phyloP scores from a whole-genome alignment of 2,329 filamentous ascomycete species.

The Endoconidiophora polonica region DNA sequence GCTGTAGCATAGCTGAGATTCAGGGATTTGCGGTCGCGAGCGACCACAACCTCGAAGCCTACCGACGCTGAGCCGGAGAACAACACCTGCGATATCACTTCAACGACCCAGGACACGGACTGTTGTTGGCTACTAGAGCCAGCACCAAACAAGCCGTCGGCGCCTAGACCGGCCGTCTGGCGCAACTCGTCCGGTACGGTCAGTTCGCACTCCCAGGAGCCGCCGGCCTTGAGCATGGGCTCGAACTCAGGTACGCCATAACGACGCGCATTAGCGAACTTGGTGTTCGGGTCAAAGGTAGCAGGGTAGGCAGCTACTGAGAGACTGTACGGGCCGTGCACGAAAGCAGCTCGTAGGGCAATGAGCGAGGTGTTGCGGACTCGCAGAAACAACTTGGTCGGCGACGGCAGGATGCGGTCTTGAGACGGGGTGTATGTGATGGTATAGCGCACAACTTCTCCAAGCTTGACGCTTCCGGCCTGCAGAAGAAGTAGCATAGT shows the following conservation, averaged over 20 bases:
- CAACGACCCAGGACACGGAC: conserved; percentile 71
- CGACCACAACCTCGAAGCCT: conserved; percentile 71
- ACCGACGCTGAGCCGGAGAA: conserved; percentile 83
- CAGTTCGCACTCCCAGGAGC: conserved; percentile 66
- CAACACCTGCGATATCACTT: conserved; percentile 81
- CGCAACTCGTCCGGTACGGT: conserved; percentile 64
- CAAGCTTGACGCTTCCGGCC: conserved; percentile 78
- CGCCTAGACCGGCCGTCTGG: conserved; percentile 38
- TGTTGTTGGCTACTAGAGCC: conserved; percentile 29
- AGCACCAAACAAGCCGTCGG: conserved; percentile 29
- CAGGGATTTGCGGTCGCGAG: conserved; percentile 70
- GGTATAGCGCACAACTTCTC: conserved; percentile 82
- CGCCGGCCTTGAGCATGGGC: conserved; percentile 88
- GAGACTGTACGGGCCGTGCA: conserved; percentile 88
- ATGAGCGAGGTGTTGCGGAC: conserved; percentile 87
- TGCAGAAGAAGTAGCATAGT: conserved; percentile 84
- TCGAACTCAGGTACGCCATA: conserved; percentile 83
- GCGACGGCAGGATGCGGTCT: conserved; percentile 80
- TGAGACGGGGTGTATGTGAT: conserved; percentile 79
- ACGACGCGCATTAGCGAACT: conserved; percentile 49
- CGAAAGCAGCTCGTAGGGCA: conserved; percentile 81
- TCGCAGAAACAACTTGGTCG: conserved; percentile 63
- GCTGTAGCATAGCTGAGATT: conserved; percentile 37
- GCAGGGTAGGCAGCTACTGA: conserved; percentile 75
- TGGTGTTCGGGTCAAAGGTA: conserved; percentile 66